A percentile compares a stretch with the other conserved stretches of the same genome.
These are phyloP conservation scores for Exophiala lecanii-corni DNA, from an alignment of 2,329 filamentous ascomycete species.

Conservation along the genomic window DNA sequence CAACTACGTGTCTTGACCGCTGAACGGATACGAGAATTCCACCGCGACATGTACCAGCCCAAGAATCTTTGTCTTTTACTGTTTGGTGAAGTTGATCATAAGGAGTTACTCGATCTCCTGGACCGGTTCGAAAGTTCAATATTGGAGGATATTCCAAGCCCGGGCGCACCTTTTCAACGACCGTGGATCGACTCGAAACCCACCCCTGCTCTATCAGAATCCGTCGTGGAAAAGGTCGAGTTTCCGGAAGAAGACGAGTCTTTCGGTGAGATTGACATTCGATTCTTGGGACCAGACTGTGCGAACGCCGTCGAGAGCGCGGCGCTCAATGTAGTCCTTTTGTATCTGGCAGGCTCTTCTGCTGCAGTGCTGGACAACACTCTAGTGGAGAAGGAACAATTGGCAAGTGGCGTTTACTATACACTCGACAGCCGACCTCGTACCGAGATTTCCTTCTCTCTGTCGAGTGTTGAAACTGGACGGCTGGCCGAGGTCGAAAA, in stretches of 20 bases:
- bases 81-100: slow-evolving; percentile 85
- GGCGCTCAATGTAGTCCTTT: slow-evolving; percentile 73
- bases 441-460: slow-evolving; percentile 76
- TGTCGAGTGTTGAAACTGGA: slow-evolving; percentile 80
- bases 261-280: slow-evolving; percentile 78
- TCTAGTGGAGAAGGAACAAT: slow-evolving; percentile 86
- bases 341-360: slow-evolving; percentile 88
- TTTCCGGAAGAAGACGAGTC: slow-evolving; percentile 98
- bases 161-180: slow-evolving; percentile 70
- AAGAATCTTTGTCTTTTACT: slow-evolving; percentile 89
- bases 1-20: slow-evolving; percentile 79
- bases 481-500: slow-evolving; percentile 80
- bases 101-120: slow-evolving; percentile 71
- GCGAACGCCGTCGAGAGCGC: slow-evolving; percentile 63
- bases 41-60: slow-evolving; percentile 95
- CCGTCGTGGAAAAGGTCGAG: slow-evolving; percentile 71
- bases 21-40: slow-evolving; percentile 88
- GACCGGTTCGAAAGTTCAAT: slow-evolving; percentile 87
- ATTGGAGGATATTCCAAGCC: slow-evolving; percentile 70
- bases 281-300: slow-evolving; percentile 80
- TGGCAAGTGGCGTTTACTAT: slow-evolving; percentile 80
- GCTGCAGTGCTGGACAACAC: slow-evolving; percentile 87
- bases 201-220: slow-evolving; percentile 66
- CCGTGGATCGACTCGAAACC: slow-evolving; percentile 89
- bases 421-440: slow-evolving; percentile 75